A percentile compares a stretch with the other conserved stretches of the same genome.
These are phyloP conservation scores for Backusella tuberculispora DNA, from an alignment of 192 early-diverging fungal species.

Conservation along the genomic window DNA sequence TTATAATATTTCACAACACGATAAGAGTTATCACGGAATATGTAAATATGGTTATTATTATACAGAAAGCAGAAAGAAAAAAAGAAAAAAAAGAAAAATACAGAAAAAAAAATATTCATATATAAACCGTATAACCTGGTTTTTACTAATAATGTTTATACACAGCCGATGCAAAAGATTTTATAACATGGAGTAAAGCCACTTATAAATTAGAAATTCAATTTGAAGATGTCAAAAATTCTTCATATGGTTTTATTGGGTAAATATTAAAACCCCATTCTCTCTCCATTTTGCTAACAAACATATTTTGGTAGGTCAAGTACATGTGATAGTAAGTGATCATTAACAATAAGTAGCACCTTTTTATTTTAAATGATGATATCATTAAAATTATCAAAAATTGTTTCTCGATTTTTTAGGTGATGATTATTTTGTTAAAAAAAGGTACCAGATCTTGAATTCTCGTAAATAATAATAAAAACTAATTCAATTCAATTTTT, in stretches of 20 bases:
- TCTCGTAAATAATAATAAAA: too few relatives aligned
- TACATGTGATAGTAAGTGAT: background rate
- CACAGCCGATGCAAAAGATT: background rate
- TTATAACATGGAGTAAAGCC: background rate
- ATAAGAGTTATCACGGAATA: too few relatives aligned
- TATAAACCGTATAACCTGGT: background rate
- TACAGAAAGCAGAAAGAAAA: background rate
- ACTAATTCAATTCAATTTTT: too few relatives aligned
- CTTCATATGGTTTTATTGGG: background rate
- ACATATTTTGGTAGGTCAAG: background rate
- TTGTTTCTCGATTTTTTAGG: background rate
- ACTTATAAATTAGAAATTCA: background rate
- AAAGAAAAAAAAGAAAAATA: background rate
- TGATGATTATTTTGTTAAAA: background rate
- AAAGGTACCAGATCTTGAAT: background rate
- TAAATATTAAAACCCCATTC: background rate
- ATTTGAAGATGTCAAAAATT: background rate
- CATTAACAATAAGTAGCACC: background rate
- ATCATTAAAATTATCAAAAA: background rate
- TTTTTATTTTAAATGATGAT: background rate
- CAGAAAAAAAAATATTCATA: background rate
- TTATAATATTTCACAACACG: too few relatives aligned
- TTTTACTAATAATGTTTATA: background rate
- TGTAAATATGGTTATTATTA: too few relatives aligned
- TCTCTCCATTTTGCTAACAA: background rate